Evolutionary conservation across 345 rosid species (phyloP).

Genomic region (Jatropha curcas): DNA sequence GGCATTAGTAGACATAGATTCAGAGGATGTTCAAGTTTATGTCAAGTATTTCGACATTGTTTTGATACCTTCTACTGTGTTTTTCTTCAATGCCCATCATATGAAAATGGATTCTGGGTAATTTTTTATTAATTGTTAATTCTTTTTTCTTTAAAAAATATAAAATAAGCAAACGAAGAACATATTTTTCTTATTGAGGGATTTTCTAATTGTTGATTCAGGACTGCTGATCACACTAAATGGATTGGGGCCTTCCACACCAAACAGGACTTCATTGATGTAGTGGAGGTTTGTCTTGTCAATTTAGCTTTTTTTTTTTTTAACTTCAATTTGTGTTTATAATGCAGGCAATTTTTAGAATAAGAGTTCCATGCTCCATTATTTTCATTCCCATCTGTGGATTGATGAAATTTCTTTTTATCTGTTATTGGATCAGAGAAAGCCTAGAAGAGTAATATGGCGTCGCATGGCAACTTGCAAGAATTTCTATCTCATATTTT

Average conservation of each 20-base stretch:
- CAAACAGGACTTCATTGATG: slow-evolving; percentile 91
- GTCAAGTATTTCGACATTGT: slow-evolving; percentile 81
- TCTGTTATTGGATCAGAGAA: too few species aligned
- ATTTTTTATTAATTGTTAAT: not conserved
- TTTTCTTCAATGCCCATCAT: slow-evolving; percentile 94
- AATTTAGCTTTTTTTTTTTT: not conserved
- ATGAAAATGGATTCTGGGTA: slow-evolving; percentile 98
- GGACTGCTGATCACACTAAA: slow-evolving; percentile 89
- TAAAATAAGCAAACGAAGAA: too few species aligned
- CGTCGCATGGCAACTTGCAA: too few species aligned
- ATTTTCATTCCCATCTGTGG: not conserved
- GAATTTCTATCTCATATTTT: too few species aligned
- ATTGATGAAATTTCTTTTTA: not conserved
- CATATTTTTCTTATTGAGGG: not conserved
- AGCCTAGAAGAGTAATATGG: too few species aligned
- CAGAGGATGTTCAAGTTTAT: slow-evolving; percentile 76
- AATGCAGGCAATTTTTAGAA: not conserved
- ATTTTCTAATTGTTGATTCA: slow-evolving; percentile 31
- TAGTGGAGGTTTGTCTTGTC: slow-evolving; percentile 62
- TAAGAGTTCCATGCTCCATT: not conserved
- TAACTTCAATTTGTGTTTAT: not conserved
- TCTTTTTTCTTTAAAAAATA: too few species aligned
- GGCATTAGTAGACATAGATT: slow-evolving; percentile 70
- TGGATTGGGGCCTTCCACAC: slow-evolving; percentile 82
- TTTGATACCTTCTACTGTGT: slow-evolving; percentile 67